Percentiles rank a stretch among this genome's conserved stretches.
These are phyloP conservation scores for Simmondsia chinensis DNA, from an alignment of 148 eudicot species.

Conservation along the genomic window DNA sequence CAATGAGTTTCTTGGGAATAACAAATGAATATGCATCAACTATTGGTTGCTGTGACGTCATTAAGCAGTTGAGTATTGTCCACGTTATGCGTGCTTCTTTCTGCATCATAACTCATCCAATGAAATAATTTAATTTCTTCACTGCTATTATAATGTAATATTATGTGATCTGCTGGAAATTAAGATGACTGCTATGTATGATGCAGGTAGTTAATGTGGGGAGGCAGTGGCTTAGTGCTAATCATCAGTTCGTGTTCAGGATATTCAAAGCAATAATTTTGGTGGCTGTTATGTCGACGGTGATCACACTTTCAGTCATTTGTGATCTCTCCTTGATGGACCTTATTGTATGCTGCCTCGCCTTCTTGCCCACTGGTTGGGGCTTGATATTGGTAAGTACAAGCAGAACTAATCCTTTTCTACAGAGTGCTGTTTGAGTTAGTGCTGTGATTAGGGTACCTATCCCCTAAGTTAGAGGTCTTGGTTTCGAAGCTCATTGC, in stretches of 20 bases:
- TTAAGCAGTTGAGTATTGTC: too few relatives aligned
- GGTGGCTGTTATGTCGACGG: conserved; percentile 58
- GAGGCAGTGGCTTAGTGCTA: conserved; percentile 50
- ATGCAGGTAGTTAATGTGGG: conserved; percentile 62
- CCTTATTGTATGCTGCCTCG: conserved; percentile 76
- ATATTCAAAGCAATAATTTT: conserved; percentile 75
- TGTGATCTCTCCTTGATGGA: conserved; percentile 65
- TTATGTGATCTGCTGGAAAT: neutral
- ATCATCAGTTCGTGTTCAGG: conserved; percentile 70
- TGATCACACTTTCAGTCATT: conserved; percentile 47
- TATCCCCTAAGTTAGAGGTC: too few relatives aligned
- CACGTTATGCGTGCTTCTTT: too few relatives aligned
- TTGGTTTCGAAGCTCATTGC: too few relatives aligned
- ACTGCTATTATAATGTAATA: neutral
- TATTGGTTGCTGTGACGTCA: too few relatives aligned
- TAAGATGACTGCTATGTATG: conserved; percentile 4
- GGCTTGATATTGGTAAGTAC: conserved; percentile 75
- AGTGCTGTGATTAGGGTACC: too few relatives aligned
- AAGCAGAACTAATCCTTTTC: too few relatives aligned
- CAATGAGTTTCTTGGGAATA: too few relatives aligned
- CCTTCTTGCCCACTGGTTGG: conserved; percentile 95
- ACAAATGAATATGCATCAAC: too few relatives aligned
- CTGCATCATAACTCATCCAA: too few relatives aligned
- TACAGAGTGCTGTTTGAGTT: too few relatives aligned
- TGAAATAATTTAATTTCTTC: neutral